Evolutionary conservation across 208 protist genomes (phyloP).

Genomic region (Wallacemonas collosoma): DNA sequence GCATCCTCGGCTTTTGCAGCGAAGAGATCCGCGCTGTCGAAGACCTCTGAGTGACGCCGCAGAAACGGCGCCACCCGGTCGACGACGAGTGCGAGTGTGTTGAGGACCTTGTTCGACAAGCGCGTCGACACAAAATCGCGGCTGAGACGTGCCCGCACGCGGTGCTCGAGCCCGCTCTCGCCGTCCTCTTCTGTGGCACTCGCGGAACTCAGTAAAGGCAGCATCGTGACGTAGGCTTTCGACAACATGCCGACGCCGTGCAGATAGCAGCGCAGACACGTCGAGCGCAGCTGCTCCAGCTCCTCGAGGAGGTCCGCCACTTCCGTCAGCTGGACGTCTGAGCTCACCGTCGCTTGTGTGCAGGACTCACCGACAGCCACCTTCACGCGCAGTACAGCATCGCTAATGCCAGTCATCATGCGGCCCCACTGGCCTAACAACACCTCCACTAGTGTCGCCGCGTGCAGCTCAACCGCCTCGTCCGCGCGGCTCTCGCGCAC

Average conservation of each 20-base stretch:
- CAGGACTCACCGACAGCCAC: slow-evolving; percentile 81
- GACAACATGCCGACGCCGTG: slow-evolving; percentile 77
- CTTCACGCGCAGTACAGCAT: slow-evolving; percentile 78
- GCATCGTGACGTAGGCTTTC: slow-evolving; percentile 80
- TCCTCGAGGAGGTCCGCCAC: slow-evolving; percentile 71
- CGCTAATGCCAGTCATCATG: slow-evolving; percentile 64
- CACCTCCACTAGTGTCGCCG: slow-evolving; percentile 76
- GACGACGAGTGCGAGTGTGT: slow-evolving; percentile 78
- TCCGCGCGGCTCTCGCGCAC: slow-evolving; percentile 26
- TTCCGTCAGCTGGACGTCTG: slow-evolving; percentile 62
- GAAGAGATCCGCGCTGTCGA: slow-evolving; percentile 73
- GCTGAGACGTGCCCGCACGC: slow-evolving; percentile 73
- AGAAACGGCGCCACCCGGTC: slow-evolving; percentile 77
- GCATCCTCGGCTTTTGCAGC: slow-evolving; percentile 59
- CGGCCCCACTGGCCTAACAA: slow-evolving; percentile 80
- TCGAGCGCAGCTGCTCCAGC: slow-evolving; percentile 74
- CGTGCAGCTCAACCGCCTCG: slow-evolving; percentile 78
- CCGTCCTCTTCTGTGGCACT: slow-evolving; percentile 20
- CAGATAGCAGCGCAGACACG: slow-evolving; percentile 60
- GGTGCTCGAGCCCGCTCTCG: slow-evolving; percentile 40
- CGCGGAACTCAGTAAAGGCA: slow-evolving; percentile 52
- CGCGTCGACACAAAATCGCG: slow-evolving; percentile 79
- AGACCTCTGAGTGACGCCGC: slow-evolving; percentile 70
- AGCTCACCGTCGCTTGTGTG: slow-evolving; percentile 41
- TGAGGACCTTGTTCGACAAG: slow-evolving; percentile 79